These are phyloP conservation scores for Omphalea diandra DNA, from an alignment of 441 rosid genomes.

Conservation along the genomic window DNA sequence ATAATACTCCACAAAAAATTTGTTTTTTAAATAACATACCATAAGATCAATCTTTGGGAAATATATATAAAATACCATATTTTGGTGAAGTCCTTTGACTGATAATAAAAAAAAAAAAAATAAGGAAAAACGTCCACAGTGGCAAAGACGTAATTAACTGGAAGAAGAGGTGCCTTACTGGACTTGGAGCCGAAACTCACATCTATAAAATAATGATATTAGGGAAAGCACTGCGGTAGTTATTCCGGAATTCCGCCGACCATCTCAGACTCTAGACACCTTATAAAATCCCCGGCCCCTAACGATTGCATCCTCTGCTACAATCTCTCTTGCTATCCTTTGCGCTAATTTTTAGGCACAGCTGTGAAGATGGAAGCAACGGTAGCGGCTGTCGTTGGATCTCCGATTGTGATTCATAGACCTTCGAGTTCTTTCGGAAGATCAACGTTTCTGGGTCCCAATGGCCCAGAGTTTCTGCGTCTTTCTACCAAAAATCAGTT, in stretches of 20 bases:
- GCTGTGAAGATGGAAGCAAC: slow-evolving; percentile 43
- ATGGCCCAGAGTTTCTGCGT: slow-evolving; percentile 32
- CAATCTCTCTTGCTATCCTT: too few species aligned
- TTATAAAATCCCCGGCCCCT: too few species aligned
- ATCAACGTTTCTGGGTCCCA: slow-evolving; percentile 28
- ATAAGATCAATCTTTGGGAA: too few species aligned
- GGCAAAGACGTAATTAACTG: slow-evolving; percentile 7
- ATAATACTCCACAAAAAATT: too few species aligned
- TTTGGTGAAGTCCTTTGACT: too few species aligned
- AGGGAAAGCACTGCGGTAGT: accelerated
- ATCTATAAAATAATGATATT: neutral
- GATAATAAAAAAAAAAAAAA: too few species aligned
- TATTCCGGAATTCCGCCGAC: neutral
- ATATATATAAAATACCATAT: too few species aligned
- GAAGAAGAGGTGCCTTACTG: too few species aligned
- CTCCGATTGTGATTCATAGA: slow-evolving; percentile 28
- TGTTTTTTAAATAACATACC: too few species aligned
- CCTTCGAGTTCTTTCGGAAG: slow-evolving; percentile 26
- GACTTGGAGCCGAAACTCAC: too few species aligned
- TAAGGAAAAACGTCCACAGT: neutral
- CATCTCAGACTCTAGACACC: neutral
- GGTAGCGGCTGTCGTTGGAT: slow-evolving; percentile 30
- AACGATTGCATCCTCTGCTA: too few species aligned
- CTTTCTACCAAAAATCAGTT: slow-evolving; percentile 20
- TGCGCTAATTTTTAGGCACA: neutral